A percentile compares a stretch with the other conserved stretches of the same genome.
These are phyloP conservation scores for Coemansia sp. DNA, from an alignment of 192 early-diverging fungal species.

Conservation along the genomic window DNA sequence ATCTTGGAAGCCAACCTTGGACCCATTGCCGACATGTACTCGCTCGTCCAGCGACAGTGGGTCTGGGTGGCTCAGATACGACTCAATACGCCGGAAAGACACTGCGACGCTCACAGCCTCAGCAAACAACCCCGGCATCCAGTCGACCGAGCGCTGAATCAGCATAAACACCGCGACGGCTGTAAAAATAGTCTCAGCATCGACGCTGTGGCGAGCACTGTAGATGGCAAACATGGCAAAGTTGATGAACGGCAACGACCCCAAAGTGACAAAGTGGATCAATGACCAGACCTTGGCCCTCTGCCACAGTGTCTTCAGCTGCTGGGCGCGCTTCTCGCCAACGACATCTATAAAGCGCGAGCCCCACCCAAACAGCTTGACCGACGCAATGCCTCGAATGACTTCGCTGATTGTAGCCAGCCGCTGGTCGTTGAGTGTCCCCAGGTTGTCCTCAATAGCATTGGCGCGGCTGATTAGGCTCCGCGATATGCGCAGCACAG, in stretches of 20 bases:
- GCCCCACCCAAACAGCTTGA: constrained; percentile 92
- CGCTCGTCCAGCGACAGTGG: constrained; percentile 49
- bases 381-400: constrained; percentile 79
- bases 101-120: constrained; percentile 59
- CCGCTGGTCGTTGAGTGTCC: constrained; percentile 65
- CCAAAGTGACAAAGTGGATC: constrained; percentile 60
- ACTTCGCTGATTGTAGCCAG: constrained; percentile 76
- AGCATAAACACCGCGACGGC: constrained; percentile 71
- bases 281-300: constrained; percentile 51
- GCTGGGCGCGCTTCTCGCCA: constrained; percentile 58
- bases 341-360: constrained; percentile 68
- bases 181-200: constrained; percentile 66
- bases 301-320: constrained; percentile 56
- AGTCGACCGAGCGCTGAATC: constrained; percentile 61
- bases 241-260: constrained; percentile 58
- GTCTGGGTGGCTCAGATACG: constrained; percentile 71
- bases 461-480: constrained; percentile 52
- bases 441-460: constrained; percentile 58
- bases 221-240: constrained; percentile 60
- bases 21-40: background rate
- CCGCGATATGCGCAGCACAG: constrained; percentile 54
- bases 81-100: constrained; percentile 64
- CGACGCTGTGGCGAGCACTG: constrained; percentile 56
- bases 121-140: constrained; percentile 56
- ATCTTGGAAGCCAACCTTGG: constrained; percentile 51